Conservation (phyloP, 495 filamentous ascomycete species). For the Penicillium lagena region DNA sequence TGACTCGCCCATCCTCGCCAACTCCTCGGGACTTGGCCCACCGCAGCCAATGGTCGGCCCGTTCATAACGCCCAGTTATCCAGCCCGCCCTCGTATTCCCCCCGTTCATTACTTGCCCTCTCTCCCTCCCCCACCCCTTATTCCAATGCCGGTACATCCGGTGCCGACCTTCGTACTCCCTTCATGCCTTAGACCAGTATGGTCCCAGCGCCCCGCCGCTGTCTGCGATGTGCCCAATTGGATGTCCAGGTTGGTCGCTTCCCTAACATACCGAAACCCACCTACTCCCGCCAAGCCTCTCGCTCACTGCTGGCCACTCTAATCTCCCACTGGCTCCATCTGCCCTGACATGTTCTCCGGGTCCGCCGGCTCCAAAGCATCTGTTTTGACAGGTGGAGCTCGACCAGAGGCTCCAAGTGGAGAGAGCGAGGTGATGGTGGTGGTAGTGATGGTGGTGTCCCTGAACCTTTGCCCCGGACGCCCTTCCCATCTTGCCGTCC, state of each 20-base stretch:
- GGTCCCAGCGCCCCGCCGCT: slow-evolving; percentile 39
- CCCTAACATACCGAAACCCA: not conserved
- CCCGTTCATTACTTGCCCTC: slow-evolving; percentile 2
- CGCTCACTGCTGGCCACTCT: no score
- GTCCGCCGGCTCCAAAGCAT: no score
- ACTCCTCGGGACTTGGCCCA: no score
- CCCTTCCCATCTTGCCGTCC: no score
- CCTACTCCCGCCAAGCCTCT: no score
- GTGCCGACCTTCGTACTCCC: not conserved
- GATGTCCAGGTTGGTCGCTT: slow-evolving; percentile 17
- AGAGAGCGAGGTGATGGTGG: not conserved
- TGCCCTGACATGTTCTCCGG: no score
- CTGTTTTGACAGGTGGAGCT: not conserved
- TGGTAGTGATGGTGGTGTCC: no score
- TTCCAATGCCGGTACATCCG: slow-evolving; percentile 10
- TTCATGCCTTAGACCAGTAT: slow-evolving; percentile 21
- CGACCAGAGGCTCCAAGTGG: not conserved
- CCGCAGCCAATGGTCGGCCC: no score
- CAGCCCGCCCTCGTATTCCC: not conserved
- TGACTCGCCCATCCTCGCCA: no score
- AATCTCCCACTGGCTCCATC: no score
- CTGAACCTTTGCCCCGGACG: no score
- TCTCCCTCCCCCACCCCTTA: not conserved
- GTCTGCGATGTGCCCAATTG: slow-evolving; percentile 22
- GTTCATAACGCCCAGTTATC: no score